phyloP scores from a whole-genome alignment of 192 early-diverging fungal genomes.

The Podila verticillata region DNA sequence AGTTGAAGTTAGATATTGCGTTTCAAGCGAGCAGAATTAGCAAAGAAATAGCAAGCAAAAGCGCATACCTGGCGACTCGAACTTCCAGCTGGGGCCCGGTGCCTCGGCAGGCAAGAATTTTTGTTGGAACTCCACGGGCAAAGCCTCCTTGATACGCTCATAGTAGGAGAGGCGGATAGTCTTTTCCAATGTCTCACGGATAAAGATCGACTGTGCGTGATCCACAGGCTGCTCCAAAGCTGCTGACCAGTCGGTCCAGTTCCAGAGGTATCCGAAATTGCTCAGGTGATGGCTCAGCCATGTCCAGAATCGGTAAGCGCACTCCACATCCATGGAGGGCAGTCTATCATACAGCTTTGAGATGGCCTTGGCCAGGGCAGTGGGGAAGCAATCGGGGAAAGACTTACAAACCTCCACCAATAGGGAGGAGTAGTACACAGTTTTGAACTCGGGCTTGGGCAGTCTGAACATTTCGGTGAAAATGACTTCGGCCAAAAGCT shows the following conservation, averaged over 20 bases:
- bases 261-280: conserved; percentile 93
- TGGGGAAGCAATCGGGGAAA: conserved; percentile 67
- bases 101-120: conserved; percentile 66
- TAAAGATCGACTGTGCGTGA: conserved; percentile 76
- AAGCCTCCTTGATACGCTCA: conserved; percentile 81
- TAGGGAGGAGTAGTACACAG: conserved; percentile 78
- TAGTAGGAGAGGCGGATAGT: conserved; percentile 89
- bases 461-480: conserved; percentile 62
- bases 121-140: conserved; percentile 74
- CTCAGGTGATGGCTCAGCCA: conserved; percentile 94
- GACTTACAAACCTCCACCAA: conserved; percentile 77
- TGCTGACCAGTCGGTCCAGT: conserved; percentile 84
- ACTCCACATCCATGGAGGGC: conserved; percentile 86
- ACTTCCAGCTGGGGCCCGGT: conserved; percentile 80
- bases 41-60: neutral
- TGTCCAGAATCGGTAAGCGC: conserved; percentile 81
- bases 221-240: conserved; percentile 59
- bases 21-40: neutral
- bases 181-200: conserved; percentile 88
- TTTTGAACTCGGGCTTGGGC: conserved; percentile 64
- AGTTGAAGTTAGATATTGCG: neutral
- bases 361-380: conserved; percentile 72
- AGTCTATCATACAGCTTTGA: conserved; percentile 72
- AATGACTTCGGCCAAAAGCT: conserved; percentile 36
- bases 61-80: conserved; percentile 59